Evolutionary conservation across 148 eudicot species (phyloP), one percentile per base, ranked within the genome.

Genomic region (Rhododendron henanense): DNA sequence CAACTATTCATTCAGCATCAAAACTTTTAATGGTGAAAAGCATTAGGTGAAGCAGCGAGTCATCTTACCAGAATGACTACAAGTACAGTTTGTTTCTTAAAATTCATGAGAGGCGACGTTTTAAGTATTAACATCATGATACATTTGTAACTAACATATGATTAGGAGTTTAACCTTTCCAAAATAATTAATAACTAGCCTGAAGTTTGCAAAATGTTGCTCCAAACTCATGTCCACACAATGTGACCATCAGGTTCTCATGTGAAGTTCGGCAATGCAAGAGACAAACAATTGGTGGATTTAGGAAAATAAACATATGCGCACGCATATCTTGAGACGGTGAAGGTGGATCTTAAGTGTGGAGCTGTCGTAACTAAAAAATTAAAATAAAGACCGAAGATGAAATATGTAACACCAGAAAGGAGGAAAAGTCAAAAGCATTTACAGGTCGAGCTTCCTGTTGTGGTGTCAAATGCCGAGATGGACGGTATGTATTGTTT

Each of bases 401-500:
- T 45, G 51, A 5, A 82, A 37, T 73, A 10, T n/a, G 18, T 8
- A 67, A 37, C 47, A 39, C 31, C 41, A 53, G 5, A 16, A 4
- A 55, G 23, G 53, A 84, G 53, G 44, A 35, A 73, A 39, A 21
- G 47, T 47, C 8, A 48, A 50, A 39, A 82, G 80, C 10, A 89
- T 86, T 90, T 87, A 96, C 99, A 81, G 96, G 76, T 85, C 91
- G 94, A 67, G 91, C 85, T 90, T 96, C 98, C 86, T 96, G 95
- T 37, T 86, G 85, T 3, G 92, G 88, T 13, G 91, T 92, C 92
- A 95, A 91, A 10, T 94, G 97, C 8, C 98, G 95, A 88, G 90
- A 91, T 25, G 98, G 99, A 75, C 97, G 97, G 87, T 95, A 94
- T 0, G 98, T 93, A 39, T 93, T 94, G 85, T 95, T 96, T 85